A percentile compares a stretch with the other conserved stretches of the same genome.
These are phyloP conservation scores for Colletotrichum sp. DNA, from an alignment of 2,329 filamentous ascomycete species.

Conservation along the genomic window DNA sequence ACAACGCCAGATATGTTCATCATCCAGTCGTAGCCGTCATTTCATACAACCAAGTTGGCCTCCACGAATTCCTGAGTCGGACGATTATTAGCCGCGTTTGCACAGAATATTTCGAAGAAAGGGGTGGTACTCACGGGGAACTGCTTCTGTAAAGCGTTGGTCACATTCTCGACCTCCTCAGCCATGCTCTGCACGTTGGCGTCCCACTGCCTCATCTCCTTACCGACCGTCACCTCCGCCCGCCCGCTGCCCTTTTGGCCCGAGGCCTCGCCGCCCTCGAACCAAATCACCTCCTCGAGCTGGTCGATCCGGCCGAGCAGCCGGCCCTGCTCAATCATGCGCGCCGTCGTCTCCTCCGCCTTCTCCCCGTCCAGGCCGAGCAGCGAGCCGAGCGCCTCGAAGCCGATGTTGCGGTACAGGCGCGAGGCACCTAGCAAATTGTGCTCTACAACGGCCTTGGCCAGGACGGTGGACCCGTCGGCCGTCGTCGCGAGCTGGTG, in stretches of 20 bases:
- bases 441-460: constrained; percentile 93
- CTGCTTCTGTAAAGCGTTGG: constrained; percentile 79
- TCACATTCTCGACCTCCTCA: constrained; percentile 88
- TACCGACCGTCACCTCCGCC: constrained; percentile 66
- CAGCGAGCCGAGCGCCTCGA: constrained; percentile 76
- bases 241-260: constrained; percentile 72
- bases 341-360: constrained; percentile 89
- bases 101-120: constrained; percentile 21
- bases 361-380: constrained; percentile 80
- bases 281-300: constrained; percentile 87
- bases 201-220: constrained; percentile 86
- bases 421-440: constrained; percentile 87
- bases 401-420: constrained; percentile 78
- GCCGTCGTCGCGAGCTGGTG: constrained; percentile 91
- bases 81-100: not conserved
- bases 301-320: constrained; percentile 92
- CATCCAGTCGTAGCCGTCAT: not conserved
- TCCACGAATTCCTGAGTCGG: constrained; percentile 59
- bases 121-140: constrained; percentile 64
- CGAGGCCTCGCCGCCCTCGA: constrained; percentile 76
- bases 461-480: constrained; percentile 91
- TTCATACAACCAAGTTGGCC: constrained; percentile 51
- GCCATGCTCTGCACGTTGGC: constrained; percentile 83
- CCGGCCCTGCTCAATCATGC: constrained; percentile 95
- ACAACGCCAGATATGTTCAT: constrained; percentile 5